phyloP scores from a whole-genome alignment of 129 eudicot genomes.

The Rutidosis leptorrhynchoides region DNA sequence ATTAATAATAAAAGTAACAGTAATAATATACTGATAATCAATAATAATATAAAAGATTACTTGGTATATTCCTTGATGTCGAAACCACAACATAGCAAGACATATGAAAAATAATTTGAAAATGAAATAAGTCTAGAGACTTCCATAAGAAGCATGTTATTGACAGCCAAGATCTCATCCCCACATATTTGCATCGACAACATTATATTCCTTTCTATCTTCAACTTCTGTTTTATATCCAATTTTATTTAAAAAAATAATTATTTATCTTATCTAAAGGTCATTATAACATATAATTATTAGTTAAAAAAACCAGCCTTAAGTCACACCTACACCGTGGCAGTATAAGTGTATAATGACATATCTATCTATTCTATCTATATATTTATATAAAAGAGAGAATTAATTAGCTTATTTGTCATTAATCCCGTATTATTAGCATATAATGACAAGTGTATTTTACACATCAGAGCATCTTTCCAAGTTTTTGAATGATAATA shows the following conservation, averaged over 20 bases:
- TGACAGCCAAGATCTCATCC: slow-evolving; percentile 36
- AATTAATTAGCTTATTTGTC: too few species aligned
- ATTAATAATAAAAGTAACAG: too few species aligned
- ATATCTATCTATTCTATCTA: too few species aligned
- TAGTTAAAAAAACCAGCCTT: neutral
- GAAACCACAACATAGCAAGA: slow-evolving; percentile 22
- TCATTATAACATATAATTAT: neutral
- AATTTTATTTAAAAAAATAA: neutral
- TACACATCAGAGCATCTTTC: too few species aligned
- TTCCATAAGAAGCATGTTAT: slow-evolving; percentile 35
- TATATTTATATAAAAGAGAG: too few species aligned
- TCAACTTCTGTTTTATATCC: slow-evolving; percentile 18
- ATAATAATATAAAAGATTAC: too few species aligned
- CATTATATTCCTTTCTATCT: slow-evolving; percentile 41
- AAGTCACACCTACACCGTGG: neutral
- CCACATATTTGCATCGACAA: slow-evolving; percentile 30
- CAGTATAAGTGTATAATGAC: too few species aligned
- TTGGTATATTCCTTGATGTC: slow-evolving; percentile 12
- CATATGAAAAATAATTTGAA: slow-evolving; percentile 6
- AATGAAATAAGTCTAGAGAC: slow-evolving; percentile 25
- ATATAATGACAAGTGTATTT: too few species aligned
- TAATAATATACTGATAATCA: too few species aligned
- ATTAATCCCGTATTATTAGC: too few species aligned
- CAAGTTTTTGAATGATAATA: too few species aligned
- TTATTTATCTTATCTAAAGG: neutral